phyloP scores from a whole-genome alignment of 331 rosid genomes.

The Malus hybrid region DNA sequence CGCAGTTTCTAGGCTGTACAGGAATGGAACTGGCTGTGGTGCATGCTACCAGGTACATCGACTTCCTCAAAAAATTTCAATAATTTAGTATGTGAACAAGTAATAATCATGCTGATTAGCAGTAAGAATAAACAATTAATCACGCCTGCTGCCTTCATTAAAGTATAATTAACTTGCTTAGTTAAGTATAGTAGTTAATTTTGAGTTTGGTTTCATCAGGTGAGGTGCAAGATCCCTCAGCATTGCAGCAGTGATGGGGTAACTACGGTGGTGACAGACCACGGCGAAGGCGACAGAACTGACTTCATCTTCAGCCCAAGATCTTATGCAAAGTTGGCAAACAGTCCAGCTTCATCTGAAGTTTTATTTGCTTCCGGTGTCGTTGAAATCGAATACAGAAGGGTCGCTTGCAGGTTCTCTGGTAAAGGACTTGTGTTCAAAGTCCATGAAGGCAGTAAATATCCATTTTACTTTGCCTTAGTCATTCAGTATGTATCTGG shows the following conservation, averaged over 20 bases:
- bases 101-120: constrained; percentile 3
- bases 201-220: constrained; percentile 29
- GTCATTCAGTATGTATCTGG: constrained; percentile 42
- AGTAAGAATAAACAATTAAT: background rate
- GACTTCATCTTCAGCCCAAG: constrained; percentile 70
- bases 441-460: constrained; percentile 53
- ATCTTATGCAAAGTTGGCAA: constrained; percentile 49
- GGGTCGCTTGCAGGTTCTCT: constrained; percentile 55
- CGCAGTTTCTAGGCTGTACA: constrained; percentile 66
- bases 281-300: constrained; percentile 80
- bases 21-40: constrained; percentile 85
- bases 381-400: constrained; percentile 70
- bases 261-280: constrained; percentile 66
- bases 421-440: constrained; percentile 29
- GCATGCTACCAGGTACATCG: constrained; percentile 72
- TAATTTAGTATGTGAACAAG: background rate
- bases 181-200: background rate
- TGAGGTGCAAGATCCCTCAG: constrained; percentile 58
- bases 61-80: background rate
- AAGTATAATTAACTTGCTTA: background rate
- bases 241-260: constrained; percentile 59
- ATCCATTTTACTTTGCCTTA: constrained; percentile 61
- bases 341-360: constrained; percentile 17
- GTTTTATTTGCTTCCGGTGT: constrained; percentile 63
- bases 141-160: background rate